These are phyloP conservation scores for Pythium phragmitis DNA, from an alignment of 352 stramenopile species.

Conservation along the genomic window DNA sequence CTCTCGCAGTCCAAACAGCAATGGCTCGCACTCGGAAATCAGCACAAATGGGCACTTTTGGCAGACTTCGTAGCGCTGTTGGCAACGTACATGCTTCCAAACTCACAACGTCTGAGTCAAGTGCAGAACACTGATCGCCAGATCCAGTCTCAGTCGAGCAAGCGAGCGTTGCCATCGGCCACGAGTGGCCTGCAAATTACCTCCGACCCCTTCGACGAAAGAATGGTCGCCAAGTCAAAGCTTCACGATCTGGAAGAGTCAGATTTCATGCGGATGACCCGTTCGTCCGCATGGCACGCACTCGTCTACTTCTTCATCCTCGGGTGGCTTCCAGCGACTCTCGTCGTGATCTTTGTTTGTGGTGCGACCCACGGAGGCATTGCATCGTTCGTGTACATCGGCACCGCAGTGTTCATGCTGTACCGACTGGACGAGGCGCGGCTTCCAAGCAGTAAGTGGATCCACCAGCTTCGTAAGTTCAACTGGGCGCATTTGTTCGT, in stretches of 20 bases:
- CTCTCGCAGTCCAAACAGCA: slow-evolving; percentile 57
- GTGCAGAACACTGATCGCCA: slow-evolving; percentile 31
- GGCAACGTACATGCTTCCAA: slow-evolving; percentile 65
- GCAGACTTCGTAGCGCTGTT: slow-evolving; percentile 72
- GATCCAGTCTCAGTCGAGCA: slow-evolving; percentile 22
- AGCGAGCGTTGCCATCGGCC: background rate
- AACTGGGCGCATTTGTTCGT: slow-evolving; percentile 85
- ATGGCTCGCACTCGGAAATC: slow-evolving; percentile 63
- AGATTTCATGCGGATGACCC: slow-evolving; percentile 57
- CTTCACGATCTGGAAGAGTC: slow-evolving; percentile 24
- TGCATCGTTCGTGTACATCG: slow-evolving; percentile 77
- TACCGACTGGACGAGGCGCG: slow-evolving; percentile 76
- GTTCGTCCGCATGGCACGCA: slow-evolving; percentile 68
- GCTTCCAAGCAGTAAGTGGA: slow-evolving; percentile 53
- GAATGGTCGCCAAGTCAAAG: slow-evolving; percentile 10
- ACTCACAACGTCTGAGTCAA: slow-evolving; percentile 42
- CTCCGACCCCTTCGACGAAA: slow-evolving; percentile 4
- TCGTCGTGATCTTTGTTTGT: slow-evolving; percentile 74
- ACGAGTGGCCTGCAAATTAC: background rate
- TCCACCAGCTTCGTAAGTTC: slow-evolving; percentile 74
- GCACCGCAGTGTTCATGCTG: slow-evolving; percentile 66
- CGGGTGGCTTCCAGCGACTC: slow-evolving; percentile 63
- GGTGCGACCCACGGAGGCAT: slow-evolving; percentile 67
- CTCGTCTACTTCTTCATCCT: slow-evolving; percentile 63
- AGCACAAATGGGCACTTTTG: slow-evolving; percentile 80